Evolutionary conservation across 2,329 filamentous ascomycete species (phyloP).

Genomic region (Malbranchea zuffiana): DNA sequence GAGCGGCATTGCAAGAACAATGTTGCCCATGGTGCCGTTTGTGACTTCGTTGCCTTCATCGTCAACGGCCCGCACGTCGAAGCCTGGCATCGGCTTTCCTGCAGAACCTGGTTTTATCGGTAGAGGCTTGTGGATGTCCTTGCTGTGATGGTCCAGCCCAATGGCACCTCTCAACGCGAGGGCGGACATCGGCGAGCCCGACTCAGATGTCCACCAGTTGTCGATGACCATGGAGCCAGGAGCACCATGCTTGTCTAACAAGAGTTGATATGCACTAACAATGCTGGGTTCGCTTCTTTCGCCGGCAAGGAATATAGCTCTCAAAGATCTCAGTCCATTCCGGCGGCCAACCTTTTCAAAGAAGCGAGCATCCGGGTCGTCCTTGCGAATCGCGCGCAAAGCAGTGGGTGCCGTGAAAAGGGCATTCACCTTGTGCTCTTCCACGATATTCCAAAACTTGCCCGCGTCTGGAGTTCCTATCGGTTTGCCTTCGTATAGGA

Average conservation of each 20-base stretch:
- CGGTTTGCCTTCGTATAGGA: constrained; percentile 90
- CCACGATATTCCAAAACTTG: constrained; percentile 76
- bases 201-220: constrained; percentile 66
- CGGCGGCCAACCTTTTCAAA: constrained; percentile 53
- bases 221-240: constrained; percentile 53
- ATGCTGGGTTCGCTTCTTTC: constrained; percentile 84
- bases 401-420: constrained; percentile 83
- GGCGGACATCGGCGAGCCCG: constrained; percentile 57
- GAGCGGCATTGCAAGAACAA: constrained; percentile 71
- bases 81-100: constrained; percentile 83
- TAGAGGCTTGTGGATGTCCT: constrained; percentile 38
- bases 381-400: constrained; percentile 72
- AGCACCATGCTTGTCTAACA: constrained; percentile 57
- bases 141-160: constrained; percentile 43
- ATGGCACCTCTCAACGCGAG: constrained; percentile 53
- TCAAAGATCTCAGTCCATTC: constrained; percentile 60
- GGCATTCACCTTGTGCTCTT: constrained; percentile 73
- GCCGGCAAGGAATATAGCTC: constrained; percentile 73
- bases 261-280: constrained; percentile 64
- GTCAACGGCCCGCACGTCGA: constrained; percentile 75
- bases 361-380: constrained; percentile 63
- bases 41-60: constrained; percentile 63
- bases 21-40: constrained; percentile 76
- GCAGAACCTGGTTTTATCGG: constrained; percentile 72
- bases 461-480: constrained; percentile 79